phyloP scores from a whole-genome alignment of 2,329 filamentous ascomycete genomes.

The Alternaria gaisen region DNA sequence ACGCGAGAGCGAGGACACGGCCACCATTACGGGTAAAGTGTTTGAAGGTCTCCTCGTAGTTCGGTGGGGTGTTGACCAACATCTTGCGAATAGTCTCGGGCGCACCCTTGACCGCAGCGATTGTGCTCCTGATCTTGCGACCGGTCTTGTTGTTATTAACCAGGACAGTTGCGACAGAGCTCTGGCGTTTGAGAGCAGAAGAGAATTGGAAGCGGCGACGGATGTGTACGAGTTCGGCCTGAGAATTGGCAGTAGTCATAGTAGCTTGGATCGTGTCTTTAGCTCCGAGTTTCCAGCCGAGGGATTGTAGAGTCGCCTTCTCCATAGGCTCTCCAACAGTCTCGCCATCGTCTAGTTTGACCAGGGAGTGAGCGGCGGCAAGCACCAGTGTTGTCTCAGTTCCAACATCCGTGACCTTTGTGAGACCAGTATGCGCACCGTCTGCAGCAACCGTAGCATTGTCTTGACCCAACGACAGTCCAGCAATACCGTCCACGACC shows the following conservation, averaged over 20 bases:
- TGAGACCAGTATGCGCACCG: slow-evolving; percentile 83
- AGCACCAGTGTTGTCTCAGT: slow-evolving; percentile 91
- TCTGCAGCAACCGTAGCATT: slow-evolving; percentile 75
- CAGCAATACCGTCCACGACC: slow-evolving; percentile 95
- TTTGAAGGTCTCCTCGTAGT: slow-evolving; percentile 98
- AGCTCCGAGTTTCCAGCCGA: slow-evolving; percentile 91
- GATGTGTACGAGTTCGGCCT: slow-evolving; percentile 83
- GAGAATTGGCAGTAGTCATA: slow-evolving; percentile 58
- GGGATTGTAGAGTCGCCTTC: slow-evolving; percentile 87
- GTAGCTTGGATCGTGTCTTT: slow-evolving; percentile 85
- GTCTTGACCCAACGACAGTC: slow-evolving; percentile 75
- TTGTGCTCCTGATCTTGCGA: slow-evolving; percentile 82
- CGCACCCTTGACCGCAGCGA: slow-evolving; percentile 95
- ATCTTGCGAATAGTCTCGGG: slow-evolving; percentile 97
- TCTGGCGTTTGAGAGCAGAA: slow-evolving; percentile 93
- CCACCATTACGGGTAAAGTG: slow-evolving; percentile 96
- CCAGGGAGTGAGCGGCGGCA: slow-evolving; percentile 92
- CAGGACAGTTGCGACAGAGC: slow-evolving; percentile 85
- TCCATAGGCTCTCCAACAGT: slow-evolving; percentile 99
- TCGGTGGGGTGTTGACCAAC: slow-evolving; percentile 79
- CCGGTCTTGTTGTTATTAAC: slow-evolving; percentile 75
- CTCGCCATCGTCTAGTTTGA: slow-evolving; percentile 95
- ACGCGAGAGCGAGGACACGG: slow-evolving; percentile 90
- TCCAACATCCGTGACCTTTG: slow-evolving; percentile 72
- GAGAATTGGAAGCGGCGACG: slow-evolving; percentile 99